A percentile compares a stretch with the other conserved stretches of the same genome.
These are phyloP conservation scores for Pleurotus eryngii DNA, from an alignment of 768 basidiomycete species.

Conservation along the genomic window DNA sequence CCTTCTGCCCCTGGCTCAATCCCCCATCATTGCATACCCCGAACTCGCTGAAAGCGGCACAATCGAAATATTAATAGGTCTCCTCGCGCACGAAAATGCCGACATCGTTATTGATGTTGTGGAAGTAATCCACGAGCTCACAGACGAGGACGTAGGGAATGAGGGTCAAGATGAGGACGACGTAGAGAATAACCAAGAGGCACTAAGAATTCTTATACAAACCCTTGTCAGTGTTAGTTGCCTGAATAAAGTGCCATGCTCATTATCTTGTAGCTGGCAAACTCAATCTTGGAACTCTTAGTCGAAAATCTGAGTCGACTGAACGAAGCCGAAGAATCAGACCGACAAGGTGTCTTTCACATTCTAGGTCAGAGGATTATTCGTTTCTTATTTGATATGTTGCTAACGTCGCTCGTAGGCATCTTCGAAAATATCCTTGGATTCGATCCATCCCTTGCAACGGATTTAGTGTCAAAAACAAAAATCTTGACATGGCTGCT, in stretches of 20 bases:
- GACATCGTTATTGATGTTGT: conserved; percentile 98
- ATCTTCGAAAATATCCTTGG: conserved; percentile 92
- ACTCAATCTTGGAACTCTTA: conserved; percentile 82
- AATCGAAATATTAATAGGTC: conserved; percentile 67
- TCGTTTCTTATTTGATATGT: not conserved
- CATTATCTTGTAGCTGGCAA: conserved; percentile 56
- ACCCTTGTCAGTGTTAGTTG: conserved; percentile 55
- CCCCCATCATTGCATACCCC: conserved; percentile 79
- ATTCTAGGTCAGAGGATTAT: conserved; percentile 58
- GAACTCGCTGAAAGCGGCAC: conserved; percentile 81
- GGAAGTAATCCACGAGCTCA: conserved; percentile 89
- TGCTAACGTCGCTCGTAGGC: conserved; percentile 36
- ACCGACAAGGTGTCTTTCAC: conserved; percentile 90
- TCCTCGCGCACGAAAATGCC: conserved; percentile 93
- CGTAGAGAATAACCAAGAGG: conserved; percentile 55
- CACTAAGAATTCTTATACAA: conserved; percentile 72
- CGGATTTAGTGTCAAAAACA: conserved; percentile 70
- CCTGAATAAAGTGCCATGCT: conserved; percentile 1
- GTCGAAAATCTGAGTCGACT: conserved; percentile 86
- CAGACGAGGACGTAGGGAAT: conserved; percentile 92
- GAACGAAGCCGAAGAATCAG: conserved; percentile 89
- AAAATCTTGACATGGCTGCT: conserved; percentile 77
- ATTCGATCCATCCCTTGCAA: conserved; percentile 75
- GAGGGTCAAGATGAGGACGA: conserved; percentile 67
- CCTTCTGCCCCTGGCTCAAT: conserved; percentile 85